Evolutionary conservation across 139 green algal species (phyloP).

Genomic region (Limnomonas spitsbergensis): DNA sequence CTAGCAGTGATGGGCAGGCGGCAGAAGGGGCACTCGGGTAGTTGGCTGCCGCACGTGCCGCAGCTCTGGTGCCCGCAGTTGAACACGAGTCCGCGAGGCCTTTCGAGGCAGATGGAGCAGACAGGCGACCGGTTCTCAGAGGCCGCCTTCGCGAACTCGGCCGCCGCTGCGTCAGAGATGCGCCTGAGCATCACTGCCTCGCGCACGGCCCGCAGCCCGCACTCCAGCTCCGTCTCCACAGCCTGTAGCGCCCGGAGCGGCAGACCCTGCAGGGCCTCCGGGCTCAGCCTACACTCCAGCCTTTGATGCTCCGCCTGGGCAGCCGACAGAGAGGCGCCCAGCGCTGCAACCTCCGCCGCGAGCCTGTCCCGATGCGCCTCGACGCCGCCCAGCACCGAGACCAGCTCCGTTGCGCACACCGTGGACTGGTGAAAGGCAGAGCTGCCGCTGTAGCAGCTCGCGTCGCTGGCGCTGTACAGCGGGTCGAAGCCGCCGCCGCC

Average conservation of each 20-base stretch:
- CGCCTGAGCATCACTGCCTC: slow-evolving; percentile 37
- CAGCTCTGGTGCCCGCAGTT: slow-evolving; percentile 53
- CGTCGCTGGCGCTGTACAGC: too few species aligned
- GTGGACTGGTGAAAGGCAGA: background rate
- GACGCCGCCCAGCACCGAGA: slow-evolving; percentile 4
- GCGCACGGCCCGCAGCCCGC: slow-evolving; percentile 20
- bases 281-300: background rate
- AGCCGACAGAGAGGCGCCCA: slow-evolving; percentile 25
- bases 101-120: slow-evolving; percentile 51
- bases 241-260: slow-evolving; percentile 10
- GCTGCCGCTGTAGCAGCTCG: too few species aligned
- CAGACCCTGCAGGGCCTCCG: slow-evolving; percentile 22
- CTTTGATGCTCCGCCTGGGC: slow-evolving; percentile 22
- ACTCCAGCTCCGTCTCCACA: slow-evolving; percentile 41
- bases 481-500: too few species aligned
- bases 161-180: slow-evolving; percentile 24
- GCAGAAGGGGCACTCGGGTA: slow-evolving; percentile 45
- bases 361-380: slow-evolving; percentile 11
- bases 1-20: background rate
- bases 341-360: slow-evolving; percentile 23
- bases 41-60: slow-evolving; percentile 29
- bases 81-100: slow-evolving; percentile 34
- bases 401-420: slow-evolving; percentile 11
- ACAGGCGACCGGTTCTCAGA: slow-evolving; percentile 6
- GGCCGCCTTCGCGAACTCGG: background rate